phyloP scores from a whole-genome alignment of 495 filamentous ascomycete species.

The Aspergillus saccharolyticus region DNA sequence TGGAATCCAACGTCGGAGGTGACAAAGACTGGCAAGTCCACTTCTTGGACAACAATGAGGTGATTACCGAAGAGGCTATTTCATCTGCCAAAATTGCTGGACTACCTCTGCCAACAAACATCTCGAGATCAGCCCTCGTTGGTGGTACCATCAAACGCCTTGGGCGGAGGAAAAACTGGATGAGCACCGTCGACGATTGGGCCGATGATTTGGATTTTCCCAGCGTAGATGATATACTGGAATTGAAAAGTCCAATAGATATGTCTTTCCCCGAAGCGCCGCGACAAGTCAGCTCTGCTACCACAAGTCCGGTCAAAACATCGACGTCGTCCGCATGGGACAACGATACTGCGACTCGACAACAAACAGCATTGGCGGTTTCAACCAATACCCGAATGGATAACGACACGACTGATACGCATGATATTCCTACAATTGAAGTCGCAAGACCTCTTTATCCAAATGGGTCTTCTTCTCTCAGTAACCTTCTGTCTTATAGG shows the following conservation, averaged over 20 bases:
- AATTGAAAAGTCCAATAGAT: conserved; percentile 57
- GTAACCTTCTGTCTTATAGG: conserved; percentile 19
- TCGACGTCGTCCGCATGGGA: conserved; percentile 29
- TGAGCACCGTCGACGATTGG: conserved; percentile 80
- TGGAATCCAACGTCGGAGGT: conserved; percentile 62
- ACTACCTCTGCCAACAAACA: conserved; percentile 83
- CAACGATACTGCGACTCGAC: conserved; percentile 22
- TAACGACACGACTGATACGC: conserved; percentile 55
- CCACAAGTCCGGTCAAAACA: conserved; percentile 37
- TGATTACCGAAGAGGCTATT: conserved; percentile 75
- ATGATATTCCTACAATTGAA: conserved; percentile 66
- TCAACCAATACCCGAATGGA: conserved; percentile 60
- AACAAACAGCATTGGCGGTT: conserved; percentile 24
- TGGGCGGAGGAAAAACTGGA: conserved; percentile 72
- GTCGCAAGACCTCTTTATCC: conserved; percentile 53
- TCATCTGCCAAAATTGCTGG: conserved; percentile 80
- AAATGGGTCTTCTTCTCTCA: conserved; percentile 37
- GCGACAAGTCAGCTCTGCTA: conserved; percentile 54
- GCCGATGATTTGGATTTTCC: conserved; percentile 86
- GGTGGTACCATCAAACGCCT: conserved; percentile 93
- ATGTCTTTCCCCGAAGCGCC: conserved; percentile 63
- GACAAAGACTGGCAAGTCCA: conserved; percentile 85
- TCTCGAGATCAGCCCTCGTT: conserved; percentile 88
- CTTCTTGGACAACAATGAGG: conserved; percentile 72
- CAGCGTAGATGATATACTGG: conserved; percentile 50